Evolutionary conservation across 2,329 filamentous ascomycete genomes (phyloP).

Genomic region (Lachnellula willkommii): DNA sequence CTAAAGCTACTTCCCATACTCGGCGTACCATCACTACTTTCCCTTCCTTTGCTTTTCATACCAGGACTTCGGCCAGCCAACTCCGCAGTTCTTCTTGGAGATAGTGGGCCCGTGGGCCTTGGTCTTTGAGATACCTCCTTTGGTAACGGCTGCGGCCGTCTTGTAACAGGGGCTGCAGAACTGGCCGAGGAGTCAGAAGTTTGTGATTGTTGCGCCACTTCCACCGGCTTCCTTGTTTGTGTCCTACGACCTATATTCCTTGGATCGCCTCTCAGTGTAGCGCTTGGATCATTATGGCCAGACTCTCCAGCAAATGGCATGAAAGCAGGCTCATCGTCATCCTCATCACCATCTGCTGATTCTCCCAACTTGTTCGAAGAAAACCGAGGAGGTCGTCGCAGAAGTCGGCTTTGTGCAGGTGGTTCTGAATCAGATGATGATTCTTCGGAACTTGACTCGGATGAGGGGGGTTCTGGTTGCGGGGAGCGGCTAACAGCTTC

Average conservation of each 20-base stretch:
- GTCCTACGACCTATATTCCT: constrained; percentile 1
- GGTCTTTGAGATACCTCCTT: constrained; percentile 15
- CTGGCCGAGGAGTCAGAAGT: constrained; percentile 60
- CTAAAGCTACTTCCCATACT: constrained; percentile 85
- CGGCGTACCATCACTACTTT: constrained; percentile 67
- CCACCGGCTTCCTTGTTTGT: constrained; percentile 15
- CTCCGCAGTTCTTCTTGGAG: constrained; percentile 55
- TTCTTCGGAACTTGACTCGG: constrained; percentile 17
- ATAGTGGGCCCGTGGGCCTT: constrained; percentile 41
- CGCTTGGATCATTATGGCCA: constrained; percentile 25
- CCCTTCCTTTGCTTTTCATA: constrained; percentile 46
- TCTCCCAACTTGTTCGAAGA: constrained; percentile 21
- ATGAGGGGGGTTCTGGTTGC: constrained; percentile 15
- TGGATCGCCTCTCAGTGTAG: constrained; percentile 27
- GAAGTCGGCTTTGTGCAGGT: constrained; percentile 26
- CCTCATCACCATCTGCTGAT: constrained; percentile 26
- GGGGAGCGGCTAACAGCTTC: constrained; percentile 14
- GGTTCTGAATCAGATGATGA: constrained; percentile 26
- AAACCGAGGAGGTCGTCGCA: constrained; percentile 27
- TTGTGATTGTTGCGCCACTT: constrained; percentile 26
- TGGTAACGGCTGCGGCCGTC: constrained; percentile 13
- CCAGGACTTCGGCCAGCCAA: constrained; percentile 50
- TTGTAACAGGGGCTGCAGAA: constrained; percentile 33
- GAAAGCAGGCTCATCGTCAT: constrained; percentile 31
- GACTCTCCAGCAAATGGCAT: constrained; percentile 23